Percentiles rank a stretch among this genome's conserved stretches.
Evolutionary conservation across 495 filamentous ascomycete genomes (phyloP).

Genomic region (Friedmanniomyces simplex): DNA sequence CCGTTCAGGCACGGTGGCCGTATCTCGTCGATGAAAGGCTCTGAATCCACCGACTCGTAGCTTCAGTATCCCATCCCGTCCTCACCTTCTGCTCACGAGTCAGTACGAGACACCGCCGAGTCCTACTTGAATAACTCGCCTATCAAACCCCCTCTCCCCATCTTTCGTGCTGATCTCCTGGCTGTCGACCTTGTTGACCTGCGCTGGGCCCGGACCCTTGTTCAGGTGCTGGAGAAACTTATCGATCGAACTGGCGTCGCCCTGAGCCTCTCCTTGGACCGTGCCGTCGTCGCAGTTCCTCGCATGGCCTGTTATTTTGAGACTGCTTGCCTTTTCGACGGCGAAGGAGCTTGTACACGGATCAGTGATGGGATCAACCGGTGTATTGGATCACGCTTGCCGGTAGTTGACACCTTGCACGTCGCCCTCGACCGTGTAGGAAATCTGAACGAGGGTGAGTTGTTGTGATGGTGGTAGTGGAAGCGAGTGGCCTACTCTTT

Average conservation of each 20-base stretch:
- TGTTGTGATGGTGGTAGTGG: background rate
- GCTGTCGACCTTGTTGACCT: conserved; percentile 64
- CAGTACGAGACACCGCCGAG: background rate
- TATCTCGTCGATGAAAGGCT: too few relatives aligned
- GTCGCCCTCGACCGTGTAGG: conserved; percentile 29
- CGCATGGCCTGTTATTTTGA: conserved; percentile 67
- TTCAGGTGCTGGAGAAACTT: conserved; percentile 66
- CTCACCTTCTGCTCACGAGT: background rate
- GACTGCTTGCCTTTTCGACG: conserved; percentile 51
- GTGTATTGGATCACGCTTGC: conserved; percentile 29
- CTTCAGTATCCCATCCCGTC: background rate
- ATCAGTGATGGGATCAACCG: background rate
- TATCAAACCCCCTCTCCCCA: conserved; percentile 50
- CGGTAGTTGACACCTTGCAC: conserved; percentile 57
- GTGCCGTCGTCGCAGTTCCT: conserved; percentile 64
- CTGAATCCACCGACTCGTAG: too few relatives aligned
- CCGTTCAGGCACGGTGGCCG: too few relatives aligned
- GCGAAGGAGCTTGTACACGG: conserved; percentile 51
- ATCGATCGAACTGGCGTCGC: conserved; percentile 49
- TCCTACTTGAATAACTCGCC: background rate
- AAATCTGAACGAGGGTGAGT: conserved; percentile 21
- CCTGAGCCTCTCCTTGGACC: conserved; percentile 87
- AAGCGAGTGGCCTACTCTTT: conserved; percentile 10
- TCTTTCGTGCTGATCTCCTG: conserved; percentile 49
- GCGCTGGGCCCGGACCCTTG: conserved; percentile 55